Conservation (phyloP, 257 asterid species). For the Eucommia ulmoides region DNA sequence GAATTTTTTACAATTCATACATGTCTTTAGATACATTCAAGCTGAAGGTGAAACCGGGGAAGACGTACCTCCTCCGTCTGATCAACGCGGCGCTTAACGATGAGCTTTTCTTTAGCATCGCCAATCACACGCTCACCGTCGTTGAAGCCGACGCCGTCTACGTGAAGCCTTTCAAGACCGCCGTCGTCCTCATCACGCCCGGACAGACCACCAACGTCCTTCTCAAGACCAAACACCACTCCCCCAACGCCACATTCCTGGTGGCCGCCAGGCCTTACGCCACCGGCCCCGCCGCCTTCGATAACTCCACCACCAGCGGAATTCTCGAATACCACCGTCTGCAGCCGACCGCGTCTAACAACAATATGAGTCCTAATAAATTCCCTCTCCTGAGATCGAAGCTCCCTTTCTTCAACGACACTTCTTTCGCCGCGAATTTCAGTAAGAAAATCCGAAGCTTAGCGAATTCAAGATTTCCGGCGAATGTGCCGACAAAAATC, state of each 20-base stretch:
- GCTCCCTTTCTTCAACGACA: slow-evolving; percentile 25
- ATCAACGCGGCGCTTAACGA: no score
- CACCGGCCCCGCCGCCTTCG: slow-evolving; percentile 30
- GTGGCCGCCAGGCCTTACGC: slow-evolving; percentile 31
- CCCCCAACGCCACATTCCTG: slow-evolving; percentile 16
- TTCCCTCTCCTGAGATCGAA: slow-evolving; percentile 12
- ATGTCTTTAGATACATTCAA: no score
- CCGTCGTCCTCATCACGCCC: no score
- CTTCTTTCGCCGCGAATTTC: slow-evolving; percentile 20
- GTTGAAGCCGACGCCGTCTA: no score
- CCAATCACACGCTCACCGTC: no score
- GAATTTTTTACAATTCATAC: no score
- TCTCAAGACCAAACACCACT: slow-evolving; percentile 18
- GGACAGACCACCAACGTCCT: no score
- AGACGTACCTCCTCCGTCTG: no score
- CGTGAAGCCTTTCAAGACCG: no score
- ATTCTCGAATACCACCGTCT: slow-evolving; percentile 32
- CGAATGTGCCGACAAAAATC: slow-evolving; percentile 22
- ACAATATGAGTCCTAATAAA: slow-evolving; percentile 3
- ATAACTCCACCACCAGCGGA: slow-evolving; percentile 36
- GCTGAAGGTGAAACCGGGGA: no score
- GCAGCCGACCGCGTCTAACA: not conserved
- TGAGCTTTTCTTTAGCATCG: no score
- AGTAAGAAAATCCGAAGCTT: slow-evolving; percentile 14
- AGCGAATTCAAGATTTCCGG: slow-evolving; percentile 9